Evolutionary conservation across 805 yeast species (phyloP).

Genomic region (Spathaspora girioi): DNA sequence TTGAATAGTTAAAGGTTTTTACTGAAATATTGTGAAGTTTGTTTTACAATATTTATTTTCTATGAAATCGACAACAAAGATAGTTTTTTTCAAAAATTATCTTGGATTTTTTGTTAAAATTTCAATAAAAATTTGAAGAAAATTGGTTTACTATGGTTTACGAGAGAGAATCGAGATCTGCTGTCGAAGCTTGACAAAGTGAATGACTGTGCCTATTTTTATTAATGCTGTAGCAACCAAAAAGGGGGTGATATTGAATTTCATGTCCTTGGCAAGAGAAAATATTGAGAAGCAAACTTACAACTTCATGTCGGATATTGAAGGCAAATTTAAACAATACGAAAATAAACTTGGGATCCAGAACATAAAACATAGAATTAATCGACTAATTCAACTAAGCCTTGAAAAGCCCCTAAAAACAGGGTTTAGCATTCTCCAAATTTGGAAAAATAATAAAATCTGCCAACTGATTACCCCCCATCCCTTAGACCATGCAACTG

Average conservation of each 20-base stretch:
- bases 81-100: too few species aligned
- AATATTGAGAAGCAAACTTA: too few species aligned
- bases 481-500: not conserved
- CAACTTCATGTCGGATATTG: not conserved
- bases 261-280: not conserved
- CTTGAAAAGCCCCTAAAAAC: not conserved
- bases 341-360: not conserved
- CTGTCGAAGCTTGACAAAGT: too few species aligned
- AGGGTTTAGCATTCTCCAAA: not conserved
- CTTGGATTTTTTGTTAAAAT: too few species aligned
- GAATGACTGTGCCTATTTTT: too few species aligned
- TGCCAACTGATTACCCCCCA: not conserved
- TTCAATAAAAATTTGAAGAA: too few species aligned
- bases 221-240: too few species aligned
- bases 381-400: not conserved
- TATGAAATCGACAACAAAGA: too few species aligned
- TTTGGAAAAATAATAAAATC: not conserved
- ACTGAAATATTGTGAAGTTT: too few species aligned
- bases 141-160: not conserved
- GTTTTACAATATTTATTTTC: too few species aligned
- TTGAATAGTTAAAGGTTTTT: too few species aligned
- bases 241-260: not conserved
- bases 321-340: not conserved
- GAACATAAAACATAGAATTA: not conserved
- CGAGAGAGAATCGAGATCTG: not conserved